These are phyloP conservation scores for Hanseniaspora guilliermondii DNA, from an alignment of 805 yeast species.

Conservation along the genomic window DNA sequence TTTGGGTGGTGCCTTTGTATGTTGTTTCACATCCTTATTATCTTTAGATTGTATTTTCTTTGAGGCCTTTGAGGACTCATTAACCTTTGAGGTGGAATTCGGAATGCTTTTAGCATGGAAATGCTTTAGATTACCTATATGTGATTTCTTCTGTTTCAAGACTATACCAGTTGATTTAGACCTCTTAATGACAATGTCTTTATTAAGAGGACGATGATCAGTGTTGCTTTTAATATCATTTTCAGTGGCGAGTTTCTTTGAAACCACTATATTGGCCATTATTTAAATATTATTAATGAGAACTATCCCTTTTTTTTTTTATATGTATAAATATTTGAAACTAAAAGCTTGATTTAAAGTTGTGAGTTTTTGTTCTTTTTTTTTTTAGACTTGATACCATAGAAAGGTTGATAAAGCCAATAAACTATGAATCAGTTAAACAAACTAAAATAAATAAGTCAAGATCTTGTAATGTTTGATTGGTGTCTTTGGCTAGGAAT, in stretches of 20 bases:
- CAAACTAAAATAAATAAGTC: too few relatives aligned
- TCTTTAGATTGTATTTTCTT: not conserved
- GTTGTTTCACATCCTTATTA: not conserved
- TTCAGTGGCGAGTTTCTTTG: not conserved
- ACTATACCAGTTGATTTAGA: slow-evolving; percentile 13
- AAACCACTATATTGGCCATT: not conserved
- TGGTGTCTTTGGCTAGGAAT: too few relatives aligned
- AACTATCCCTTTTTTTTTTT: not conserved
- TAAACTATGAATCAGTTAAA: too few relatives aligned
- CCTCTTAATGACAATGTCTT: slow-evolving; percentile 8
- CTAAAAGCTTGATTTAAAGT: too few relatives aligned
- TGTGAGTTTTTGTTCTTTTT: too few relatives aligned
- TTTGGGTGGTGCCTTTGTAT: not conserved
- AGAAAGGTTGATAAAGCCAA: too few relatives aligned
- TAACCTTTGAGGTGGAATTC: not conserved
- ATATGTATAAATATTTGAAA: too few relatives aligned
- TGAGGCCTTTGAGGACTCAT: not conserved
- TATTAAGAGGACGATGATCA: not conserved
- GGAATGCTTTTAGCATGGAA: slow-evolving; percentile 5
- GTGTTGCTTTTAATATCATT: not conserved
- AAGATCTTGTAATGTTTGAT: too few relatives aligned
- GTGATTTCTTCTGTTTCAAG: slow-evolving; percentile 6
- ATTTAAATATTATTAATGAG: not conserved
- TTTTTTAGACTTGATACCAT: too few relatives aligned
- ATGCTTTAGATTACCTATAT: not conserved